Evolutionary conservation across 345 rosid species (phyloP).

Genomic region (Salix purpurea): DNA sequence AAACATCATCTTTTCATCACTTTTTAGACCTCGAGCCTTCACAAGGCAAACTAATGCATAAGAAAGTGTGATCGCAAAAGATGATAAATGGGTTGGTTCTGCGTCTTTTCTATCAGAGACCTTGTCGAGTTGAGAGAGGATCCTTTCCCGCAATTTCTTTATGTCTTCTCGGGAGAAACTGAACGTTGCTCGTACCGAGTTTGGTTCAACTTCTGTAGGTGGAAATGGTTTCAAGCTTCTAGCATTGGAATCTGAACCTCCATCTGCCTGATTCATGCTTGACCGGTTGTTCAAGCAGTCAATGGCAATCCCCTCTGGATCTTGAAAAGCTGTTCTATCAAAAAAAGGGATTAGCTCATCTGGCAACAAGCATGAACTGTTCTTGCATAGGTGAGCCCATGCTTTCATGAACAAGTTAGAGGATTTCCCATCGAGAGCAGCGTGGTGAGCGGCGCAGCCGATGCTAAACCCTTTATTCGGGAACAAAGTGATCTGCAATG

Average conservation of each 20-base stretch:
- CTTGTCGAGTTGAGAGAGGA: neutral
- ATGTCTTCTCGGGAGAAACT: constrained; percentile 24
- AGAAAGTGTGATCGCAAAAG: constrained; percentile 35
- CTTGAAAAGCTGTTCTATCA: neutral
- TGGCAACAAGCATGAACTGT: neutral
- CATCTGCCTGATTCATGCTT: neutral
- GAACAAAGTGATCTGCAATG: constrained; percentile 17
- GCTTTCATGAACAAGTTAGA: constrained; percentile 7
- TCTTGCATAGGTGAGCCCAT: constrained; percentile 14
- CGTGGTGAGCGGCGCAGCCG: constrained; percentile 16
- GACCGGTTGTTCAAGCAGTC: neutral
- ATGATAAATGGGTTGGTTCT: constrained; percentile 14
- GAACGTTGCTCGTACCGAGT: constrained; percentile 26
- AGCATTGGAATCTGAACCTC: neutral
- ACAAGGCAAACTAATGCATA: constrained; percentile 24
- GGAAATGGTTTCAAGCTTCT: neutral
- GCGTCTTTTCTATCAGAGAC: neutral
- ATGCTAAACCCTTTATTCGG: constrained; percentile 15
- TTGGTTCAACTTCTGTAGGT: neutral
- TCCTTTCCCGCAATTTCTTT: constrained; percentile 25
- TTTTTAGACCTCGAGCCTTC: neutral
- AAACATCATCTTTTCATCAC: neutral
- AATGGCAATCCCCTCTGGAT: neutral
- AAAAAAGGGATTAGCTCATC: neutral
- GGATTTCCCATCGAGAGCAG: constrained; percentile 15